phyloP scores from a whole-genome alignment of 1,284 basidiomycete species.

The Pseudozyma sp. region DNA sequence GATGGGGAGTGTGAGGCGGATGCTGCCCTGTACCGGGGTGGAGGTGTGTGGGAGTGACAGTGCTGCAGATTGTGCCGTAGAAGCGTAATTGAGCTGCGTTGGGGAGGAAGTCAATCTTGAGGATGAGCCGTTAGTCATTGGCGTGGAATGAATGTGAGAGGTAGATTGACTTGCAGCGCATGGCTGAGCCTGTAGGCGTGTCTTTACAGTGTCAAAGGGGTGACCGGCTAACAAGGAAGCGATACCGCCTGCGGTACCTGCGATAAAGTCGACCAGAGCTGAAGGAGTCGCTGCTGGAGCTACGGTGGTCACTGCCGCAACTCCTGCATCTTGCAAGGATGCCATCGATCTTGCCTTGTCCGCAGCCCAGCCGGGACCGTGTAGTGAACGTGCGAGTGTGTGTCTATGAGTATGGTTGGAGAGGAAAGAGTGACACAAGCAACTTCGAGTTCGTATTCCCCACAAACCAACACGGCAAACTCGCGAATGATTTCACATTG shows the following conservation, averaged over 20 bases:
- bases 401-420: neutral
- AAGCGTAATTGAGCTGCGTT: slow-evolving; percentile 1
- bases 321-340: neutral
- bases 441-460: too few species aligned
- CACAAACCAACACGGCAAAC: too few species aligned
- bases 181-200: slow-evolving; percentile 55
- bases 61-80: slow-evolving; percentile 13
- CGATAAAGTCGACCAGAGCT: slow-evolving; percentile 63
- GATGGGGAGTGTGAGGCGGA: slow-evolving; percentile 17
- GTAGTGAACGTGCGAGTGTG: neutral
- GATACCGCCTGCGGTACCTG: slow-evolving; percentile 61
- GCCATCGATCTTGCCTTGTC: slow-evolving; percentile 3
- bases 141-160: too few species aligned
- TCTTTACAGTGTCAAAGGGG: slow-evolving; percentile 66
- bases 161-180: too few species aligned
- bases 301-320: neutral
- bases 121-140: too few species aligned
- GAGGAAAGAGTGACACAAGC: neutral
- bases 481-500: neutral
- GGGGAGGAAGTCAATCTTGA: too few species aligned
- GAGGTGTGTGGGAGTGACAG: slow-evolving; percentile 8
- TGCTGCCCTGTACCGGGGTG: neutral
- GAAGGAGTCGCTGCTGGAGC: slow-evolving; percentile 24
- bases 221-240: slow-evolving; percentile 58
- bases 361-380: too few species aligned